Evolutionary conservation across 805 yeast genomes (phyloP).

Genomic region (Lipomyces spencermartinsiae): DNA sequence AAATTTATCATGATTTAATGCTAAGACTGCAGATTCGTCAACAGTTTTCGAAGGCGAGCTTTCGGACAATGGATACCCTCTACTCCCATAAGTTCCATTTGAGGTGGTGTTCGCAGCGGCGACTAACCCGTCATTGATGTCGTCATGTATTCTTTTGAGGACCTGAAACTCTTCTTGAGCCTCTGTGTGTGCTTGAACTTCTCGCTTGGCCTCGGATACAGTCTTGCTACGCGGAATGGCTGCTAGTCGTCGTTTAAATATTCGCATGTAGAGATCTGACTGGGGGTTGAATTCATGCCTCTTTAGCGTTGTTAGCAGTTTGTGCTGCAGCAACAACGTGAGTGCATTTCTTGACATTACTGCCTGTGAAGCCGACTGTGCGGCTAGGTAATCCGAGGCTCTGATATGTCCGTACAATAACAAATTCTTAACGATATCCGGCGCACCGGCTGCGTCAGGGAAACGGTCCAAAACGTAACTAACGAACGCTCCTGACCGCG

Average conservation of each 20-base stretch:
- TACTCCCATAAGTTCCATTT: not conserved
- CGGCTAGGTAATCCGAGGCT: conserved; percentile 55
- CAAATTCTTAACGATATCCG: conserved; percentile 71
- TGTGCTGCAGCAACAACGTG: conserved; percentile 55
- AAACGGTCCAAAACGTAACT: conserved; percentile 54
- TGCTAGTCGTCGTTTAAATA: conserved; percentile 32
- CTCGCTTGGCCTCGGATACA: conserved; percentile 61
- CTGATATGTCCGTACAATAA: conserved; percentile 72
- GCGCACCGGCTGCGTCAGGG: conserved; percentile 51
- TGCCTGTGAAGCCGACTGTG: conserved; percentile 41
- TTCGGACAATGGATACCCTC: not conserved
- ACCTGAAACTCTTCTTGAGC: conserved; percentile 48
- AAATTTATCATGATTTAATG: conserved; percentile 70
- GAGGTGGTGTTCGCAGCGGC: conserved; percentile 24
- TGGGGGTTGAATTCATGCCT: conserved; percentile 47
- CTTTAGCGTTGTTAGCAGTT: conserved; percentile 58
- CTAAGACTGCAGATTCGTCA: conserved; percentile 50
- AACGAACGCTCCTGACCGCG: conserved; percentile 81
- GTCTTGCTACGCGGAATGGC: conserved; percentile 40
- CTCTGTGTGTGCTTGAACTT: conserved; percentile 65
- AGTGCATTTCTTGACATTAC: conserved; percentile 51
- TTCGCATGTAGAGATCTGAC: conserved; percentile 41
- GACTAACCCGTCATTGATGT: conserved; percentile 34
- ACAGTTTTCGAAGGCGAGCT: not conserved
- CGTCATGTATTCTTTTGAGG: conserved; percentile 35